Evolutionary conservation across 1,284 basidiomycete species (phyloP).

Genomic region (Kwoniella shivajii): DNA sequence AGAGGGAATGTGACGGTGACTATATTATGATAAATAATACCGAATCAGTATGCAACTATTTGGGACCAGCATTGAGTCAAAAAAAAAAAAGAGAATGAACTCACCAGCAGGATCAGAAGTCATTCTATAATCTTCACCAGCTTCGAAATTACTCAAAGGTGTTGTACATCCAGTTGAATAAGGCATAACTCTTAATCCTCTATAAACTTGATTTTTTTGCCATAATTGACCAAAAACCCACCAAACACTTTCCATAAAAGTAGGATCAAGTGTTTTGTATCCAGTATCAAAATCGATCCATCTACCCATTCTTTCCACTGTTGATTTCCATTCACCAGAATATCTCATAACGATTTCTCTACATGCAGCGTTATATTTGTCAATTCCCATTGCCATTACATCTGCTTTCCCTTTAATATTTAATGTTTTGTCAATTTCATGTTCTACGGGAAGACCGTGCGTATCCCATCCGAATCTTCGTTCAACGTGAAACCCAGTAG

Average conservation of each 20-base stretch:
- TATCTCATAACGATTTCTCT: constrained; percentile 98
- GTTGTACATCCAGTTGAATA: constrained; percentile 97
- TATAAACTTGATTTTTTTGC: constrained; percentile 92
- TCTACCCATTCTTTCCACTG: constrained; percentile 96
- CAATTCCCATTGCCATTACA: constrained; percentile 94
- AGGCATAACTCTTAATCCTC: constrained; percentile 94
- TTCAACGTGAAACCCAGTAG: constrained; percentile 90
- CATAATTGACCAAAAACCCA: constrained; percentile 97
- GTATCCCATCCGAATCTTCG: constrained; percentile 99
- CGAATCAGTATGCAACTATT: not conserved
- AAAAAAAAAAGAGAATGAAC: constrained; percentile 33
- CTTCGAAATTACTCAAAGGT: constrained; percentile 97
- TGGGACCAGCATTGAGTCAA: not conserved
- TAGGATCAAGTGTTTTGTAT: constrained; percentile 93
- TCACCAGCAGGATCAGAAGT: constrained; percentile 89
- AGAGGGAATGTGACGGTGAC: constrained; percentile 93
- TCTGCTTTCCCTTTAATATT: constrained; percentile 91
- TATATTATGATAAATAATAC: constrained; percentile 36
- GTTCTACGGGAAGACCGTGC: constrained; percentile 97
- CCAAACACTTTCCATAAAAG: constrained; percentile 99
- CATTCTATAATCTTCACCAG: constrained; percentile 89
- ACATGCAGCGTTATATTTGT: constrained; percentile 96
- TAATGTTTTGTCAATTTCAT: constrained; percentile 98
- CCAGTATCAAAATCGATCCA: constrained; percentile 99
- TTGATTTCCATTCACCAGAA: constrained; percentile 86